Conservation (phyloP, 331 rosid species). For the Prunus yedoensis region DNA sequence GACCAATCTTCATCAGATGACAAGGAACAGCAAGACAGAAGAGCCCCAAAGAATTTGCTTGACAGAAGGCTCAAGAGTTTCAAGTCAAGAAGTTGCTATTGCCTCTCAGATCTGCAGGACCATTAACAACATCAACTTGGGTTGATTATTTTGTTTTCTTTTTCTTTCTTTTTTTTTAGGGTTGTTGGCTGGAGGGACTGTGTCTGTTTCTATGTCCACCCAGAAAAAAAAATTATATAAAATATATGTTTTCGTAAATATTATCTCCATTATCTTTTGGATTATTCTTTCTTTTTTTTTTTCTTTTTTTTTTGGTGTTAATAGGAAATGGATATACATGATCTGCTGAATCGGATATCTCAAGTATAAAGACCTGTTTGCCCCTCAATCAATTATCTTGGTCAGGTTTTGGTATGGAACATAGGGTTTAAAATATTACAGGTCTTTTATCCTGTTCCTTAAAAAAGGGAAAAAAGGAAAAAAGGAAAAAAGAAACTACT, state of each 20-base stretch:
- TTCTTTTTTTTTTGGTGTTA: slow-evolving; percentile 18
- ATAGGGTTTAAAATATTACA: neutral
- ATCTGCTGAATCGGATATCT: slow-evolving; percentile 20
- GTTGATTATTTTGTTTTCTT: neutral
- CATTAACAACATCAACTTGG: slow-evolving; percentile 28
- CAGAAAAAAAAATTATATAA: neutral
- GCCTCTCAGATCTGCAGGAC: slow-evolving; percentile 80
- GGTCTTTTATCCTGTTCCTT: neutral
- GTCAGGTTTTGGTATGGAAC: slow-evolving; percentile 3
- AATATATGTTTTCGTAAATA: slow-evolving; percentile 6
- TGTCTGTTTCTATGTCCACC: slow-evolving; percentile 23
- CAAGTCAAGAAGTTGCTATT: slow-evolving; percentile 65
- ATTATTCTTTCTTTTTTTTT: neutral
- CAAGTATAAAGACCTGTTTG: neutral
- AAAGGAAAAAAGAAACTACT: rapidly evolving
- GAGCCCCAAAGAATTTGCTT: slow-evolving; percentile 8
- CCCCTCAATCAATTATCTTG: slow-evolving; percentile 15
- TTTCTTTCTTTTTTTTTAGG: neutral
- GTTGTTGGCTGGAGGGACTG: slow-evolving; percentile 12
- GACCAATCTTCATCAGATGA: slow-evolving; percentile 31
- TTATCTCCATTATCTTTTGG: slow-evolving; percentile 4
- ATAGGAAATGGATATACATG: slow-evolving; percentile 24
- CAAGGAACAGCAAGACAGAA: slow-evolving; percentile 36
- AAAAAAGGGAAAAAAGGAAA: neutral
- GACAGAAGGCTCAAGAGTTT: slow-evolving; percentile 50